Percentiles rank a stretch among this genome's conserved stretches.
Evolutionary conservation across 2,329 filamentous ascomycete species (phyloP).

Genomic region (Colletotrichum limetticola): DNA sequence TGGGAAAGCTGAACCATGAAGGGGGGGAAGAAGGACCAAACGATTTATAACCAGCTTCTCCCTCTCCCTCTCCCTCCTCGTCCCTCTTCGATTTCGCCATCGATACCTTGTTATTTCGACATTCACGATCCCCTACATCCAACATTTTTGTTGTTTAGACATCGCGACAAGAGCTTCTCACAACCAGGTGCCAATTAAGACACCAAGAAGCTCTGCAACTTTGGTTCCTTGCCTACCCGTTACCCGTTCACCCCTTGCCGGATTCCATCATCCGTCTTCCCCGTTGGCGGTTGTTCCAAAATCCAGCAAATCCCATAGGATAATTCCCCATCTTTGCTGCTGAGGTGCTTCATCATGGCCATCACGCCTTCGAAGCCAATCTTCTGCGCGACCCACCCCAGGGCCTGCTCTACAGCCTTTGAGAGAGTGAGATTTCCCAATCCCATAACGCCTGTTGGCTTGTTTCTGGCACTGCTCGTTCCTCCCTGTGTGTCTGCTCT

Average conservation of each 20-base stretch:
- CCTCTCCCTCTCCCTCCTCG: conserved; percentile 14
- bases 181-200: conserved; percentile 19
- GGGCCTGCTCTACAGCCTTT: conserved; percentile 96
- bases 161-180: conserved; percentile 31
- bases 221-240: background rate
- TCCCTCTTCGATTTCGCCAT: conserved; percentile 27
- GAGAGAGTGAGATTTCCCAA: conserved; percentile 75
- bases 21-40: conserved; percentile 15
- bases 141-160: conserved; percentile 26
- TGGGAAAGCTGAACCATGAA: conserved; percentile 17
- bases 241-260: background rate
- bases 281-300: conserved; percentile 6
- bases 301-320: conserved; percentile 16
- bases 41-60: conserved; percentile 27
- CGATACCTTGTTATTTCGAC: conserved; percentile 33
- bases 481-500: background rate
- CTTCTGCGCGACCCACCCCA: conserved; percentile 92
- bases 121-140: conserved; percentile 22
- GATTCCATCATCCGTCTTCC: conserved; percentile 13
- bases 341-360: conserved; percentile 37
- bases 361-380: conserved; percentile 78
- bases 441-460: conserved; percentile 17
- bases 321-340: conserved; percentile 18
- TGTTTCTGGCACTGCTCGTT: background rate
- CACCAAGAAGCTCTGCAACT: conserved; percentile 31